These are phyloP conservation scores for Aureobasidium sp. DNA, from an alignment of 2,329 filamentous ascomycete species.

Conservation along the genomic window DNA sequence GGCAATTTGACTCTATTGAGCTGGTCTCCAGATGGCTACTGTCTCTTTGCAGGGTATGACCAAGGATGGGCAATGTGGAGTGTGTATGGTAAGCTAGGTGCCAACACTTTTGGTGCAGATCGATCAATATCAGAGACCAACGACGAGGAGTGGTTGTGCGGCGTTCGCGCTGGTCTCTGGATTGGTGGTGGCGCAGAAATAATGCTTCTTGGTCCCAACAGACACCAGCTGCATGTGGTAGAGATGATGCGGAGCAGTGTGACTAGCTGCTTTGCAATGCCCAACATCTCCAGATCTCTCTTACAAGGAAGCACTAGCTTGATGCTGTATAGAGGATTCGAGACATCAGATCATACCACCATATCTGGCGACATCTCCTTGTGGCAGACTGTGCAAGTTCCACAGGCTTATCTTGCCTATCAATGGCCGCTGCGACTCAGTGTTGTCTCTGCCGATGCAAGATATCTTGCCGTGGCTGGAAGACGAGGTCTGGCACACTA, in stretches of 20 bases:
- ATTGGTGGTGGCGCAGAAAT: constrained; percentile 82
- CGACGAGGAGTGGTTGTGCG: constrained; percentile 76
- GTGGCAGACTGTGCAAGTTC: constrained; percentile 91
- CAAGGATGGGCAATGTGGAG: constrained; percentile 95
- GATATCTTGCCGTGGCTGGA: constrained; percentile 95
- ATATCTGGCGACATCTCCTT: constrained; percentile 86
- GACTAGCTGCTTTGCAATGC: constrained; percentile 81
- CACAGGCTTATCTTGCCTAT: constrained; percentile 73
- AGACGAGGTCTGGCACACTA: constrained; percentile 89
- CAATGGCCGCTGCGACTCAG: constrained; percentile 90
- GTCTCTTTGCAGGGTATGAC: constrained; percentile 87
- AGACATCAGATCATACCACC: constrained; percentile 80
- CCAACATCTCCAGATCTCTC: constrained; percentile 83
- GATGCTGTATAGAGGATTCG: constrained; percentile 90
- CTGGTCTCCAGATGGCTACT: constrained; percentile 95
- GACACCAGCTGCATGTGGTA: constrained; percentile 34
- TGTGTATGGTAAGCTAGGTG: constrained; percentile 86
- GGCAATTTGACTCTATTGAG: constrained; percentile 66
- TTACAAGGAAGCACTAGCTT: constrained; percentile 82
- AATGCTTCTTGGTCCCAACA: constrained; percentile 54
- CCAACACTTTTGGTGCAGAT: constrained; percentile 73
- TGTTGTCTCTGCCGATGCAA: constrained; percentile 82
- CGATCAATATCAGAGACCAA: constrained; percentile 57
- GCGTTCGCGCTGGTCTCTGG: constrained; percentile 74
- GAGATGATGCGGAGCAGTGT: constrained; percentile 94